phyloP scores from a whole-genome alignment of 208 protist species.

The Leishmania tropica region DNA sequence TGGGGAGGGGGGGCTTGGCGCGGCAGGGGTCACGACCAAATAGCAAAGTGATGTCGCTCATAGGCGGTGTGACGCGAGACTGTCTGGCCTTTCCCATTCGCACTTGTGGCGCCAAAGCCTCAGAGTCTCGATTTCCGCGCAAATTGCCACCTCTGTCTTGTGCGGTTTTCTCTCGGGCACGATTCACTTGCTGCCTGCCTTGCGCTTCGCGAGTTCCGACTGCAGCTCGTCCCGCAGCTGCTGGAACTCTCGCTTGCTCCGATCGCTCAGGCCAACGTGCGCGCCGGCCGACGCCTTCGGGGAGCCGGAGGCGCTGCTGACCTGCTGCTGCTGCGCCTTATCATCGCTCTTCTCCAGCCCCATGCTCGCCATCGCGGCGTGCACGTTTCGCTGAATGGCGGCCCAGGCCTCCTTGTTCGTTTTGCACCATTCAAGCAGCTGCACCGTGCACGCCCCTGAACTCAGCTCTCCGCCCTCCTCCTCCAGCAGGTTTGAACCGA shows the following conservation, averaged over 20 bases:
- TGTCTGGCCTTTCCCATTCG: not conserved
- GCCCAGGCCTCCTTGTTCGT: conserved; percentile 14
- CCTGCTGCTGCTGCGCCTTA: conserved; percentile 23
- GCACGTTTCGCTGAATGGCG: conserved; percentile 11
- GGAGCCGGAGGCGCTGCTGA: conserved; percentile 6
- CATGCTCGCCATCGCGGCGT: conserved; percentile 17
- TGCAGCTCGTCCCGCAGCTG: conserved; percentile 24
- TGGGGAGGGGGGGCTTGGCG: not conserved
- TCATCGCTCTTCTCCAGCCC: conserved; percentile 28
- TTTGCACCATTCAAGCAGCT: conserved; percentile 61
- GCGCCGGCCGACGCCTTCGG: conserved; percentile 12
- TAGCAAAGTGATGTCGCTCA: not conserved
- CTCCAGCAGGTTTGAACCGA: conserved; percentile 9
- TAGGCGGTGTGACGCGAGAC: not conserved
- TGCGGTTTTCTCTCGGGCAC: not conserved
- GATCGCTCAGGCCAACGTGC: conserved; percentile 23
- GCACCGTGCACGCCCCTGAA: conserved; percentile 32
- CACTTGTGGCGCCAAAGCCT: not conserved
- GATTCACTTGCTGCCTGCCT: not conserved
- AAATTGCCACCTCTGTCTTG: not conserved
- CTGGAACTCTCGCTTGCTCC: conserved; percentile 34
- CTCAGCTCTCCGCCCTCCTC: conserved; percentile 16
- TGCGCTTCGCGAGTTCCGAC: conserved; percentile 23
- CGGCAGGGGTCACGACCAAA: not conserved
- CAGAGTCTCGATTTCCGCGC: not conserved